These are phyloP conservation scores for Oryza rufipogon DNA, from an alignment of 176 grass and related monocot species.

Conservation along the genomic window DNA sequence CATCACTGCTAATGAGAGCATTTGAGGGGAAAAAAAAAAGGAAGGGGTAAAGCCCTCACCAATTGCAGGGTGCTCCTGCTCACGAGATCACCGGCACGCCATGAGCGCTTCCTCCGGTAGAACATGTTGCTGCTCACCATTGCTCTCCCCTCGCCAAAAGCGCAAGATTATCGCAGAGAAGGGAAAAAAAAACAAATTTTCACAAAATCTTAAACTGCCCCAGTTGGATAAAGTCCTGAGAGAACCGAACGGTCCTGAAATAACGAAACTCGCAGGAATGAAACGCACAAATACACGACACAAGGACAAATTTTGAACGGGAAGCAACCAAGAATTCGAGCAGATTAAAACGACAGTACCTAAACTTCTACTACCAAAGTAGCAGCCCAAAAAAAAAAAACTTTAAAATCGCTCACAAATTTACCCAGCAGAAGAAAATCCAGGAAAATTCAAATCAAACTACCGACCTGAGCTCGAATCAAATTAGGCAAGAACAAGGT, in stretches of 20 bases:
- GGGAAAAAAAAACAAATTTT: background rate
- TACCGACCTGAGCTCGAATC: background rate
- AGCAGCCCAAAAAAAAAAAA: no score
- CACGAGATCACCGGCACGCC: conserved; percentile 87
- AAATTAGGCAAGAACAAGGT: background rate
- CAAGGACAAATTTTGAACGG: background rate
- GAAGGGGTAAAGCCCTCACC: conserved; percentile 48
- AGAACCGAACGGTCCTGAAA: background rate
- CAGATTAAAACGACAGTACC: background rate
- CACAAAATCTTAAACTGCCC: background rate
- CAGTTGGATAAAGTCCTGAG: background rate
- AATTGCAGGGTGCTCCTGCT: conserved; percentile 72
- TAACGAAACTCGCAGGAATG: background rate
- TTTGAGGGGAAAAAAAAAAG: background rate
- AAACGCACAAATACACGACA: background rate
- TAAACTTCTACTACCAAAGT: background rate
- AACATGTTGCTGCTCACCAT: conserved; percentile 80
- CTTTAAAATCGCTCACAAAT: background rate
- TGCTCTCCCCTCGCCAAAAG: conserved; percentile 1
- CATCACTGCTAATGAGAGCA: background rate
- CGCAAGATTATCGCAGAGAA: background rate
- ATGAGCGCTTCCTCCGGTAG: conserved; percentile 67
- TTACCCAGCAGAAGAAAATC: background rate
- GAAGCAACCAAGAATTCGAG: background rate
- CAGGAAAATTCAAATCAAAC: background rate